These are phyloP conservation scores for Xylaria flabelliformis DNA, from an alignment of 495 filamentous ascomycete species.

Conservation along the genomic window DNA sequence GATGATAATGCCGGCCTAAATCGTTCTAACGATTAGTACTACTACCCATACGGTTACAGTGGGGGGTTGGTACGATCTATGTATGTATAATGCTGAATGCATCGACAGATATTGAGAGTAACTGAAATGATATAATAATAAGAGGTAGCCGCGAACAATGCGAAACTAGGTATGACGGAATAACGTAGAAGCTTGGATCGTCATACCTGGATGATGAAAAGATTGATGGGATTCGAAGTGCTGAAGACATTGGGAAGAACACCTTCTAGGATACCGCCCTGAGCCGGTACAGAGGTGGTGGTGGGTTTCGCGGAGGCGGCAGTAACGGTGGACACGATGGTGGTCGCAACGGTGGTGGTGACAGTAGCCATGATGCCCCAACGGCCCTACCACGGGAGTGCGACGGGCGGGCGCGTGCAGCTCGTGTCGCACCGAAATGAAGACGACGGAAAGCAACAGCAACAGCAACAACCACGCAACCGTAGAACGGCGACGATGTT, in stretches of 20 bases:
- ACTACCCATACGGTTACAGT: background rate
- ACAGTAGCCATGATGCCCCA: constrained; percentile 21
- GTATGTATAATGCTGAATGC: background rate
- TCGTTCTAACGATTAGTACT: constrained; percentile 12
- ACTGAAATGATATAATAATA: background rate
- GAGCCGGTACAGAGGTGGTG: constrained; percentile 28
- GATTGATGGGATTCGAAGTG: constrained; percentile 75
- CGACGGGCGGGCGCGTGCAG: background rate
- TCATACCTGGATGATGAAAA: constrained; percentile 92
- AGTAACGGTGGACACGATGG: constrained; percentile 36
- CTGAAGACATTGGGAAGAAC: constrained; percentile 38
- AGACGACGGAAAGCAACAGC: background rate
- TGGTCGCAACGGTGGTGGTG: constrained; percentile 35
- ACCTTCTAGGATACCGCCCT: constrained; percentile 41
- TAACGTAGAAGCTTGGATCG: background rate
- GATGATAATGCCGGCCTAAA: constrained; percentile 85
- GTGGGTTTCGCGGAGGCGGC: constrained; percentile 25
- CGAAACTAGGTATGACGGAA: background rate
- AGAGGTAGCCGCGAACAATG: background rate
- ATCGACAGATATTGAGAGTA: background rate
- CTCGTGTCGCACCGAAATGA: background rate
- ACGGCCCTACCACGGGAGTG: background rate
- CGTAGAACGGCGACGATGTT: background rate
- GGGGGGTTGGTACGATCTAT: background rate
- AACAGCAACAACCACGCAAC: background rate